Conservation (phyloP, 2,329 filamentous ascomycete genomes). For the Colletotrichum chrysophilum region DNA sequence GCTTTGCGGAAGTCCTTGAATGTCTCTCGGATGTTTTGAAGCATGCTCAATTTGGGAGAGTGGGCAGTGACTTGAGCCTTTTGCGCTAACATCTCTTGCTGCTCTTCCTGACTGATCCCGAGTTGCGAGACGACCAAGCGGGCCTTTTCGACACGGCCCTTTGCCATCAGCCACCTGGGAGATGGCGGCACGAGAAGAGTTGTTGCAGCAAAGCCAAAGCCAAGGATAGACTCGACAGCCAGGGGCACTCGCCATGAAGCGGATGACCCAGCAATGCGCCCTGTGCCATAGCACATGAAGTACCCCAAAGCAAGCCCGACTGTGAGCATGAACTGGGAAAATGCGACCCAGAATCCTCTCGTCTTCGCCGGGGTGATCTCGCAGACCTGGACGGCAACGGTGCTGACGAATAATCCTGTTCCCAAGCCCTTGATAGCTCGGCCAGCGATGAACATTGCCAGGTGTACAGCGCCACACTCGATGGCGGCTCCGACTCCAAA, state of each 20-base stretch:
- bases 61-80: constrained; percentile 20
- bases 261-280: constrained; percentile 43
- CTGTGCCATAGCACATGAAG: constrained; percentile 66
- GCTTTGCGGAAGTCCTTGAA: constrained; percentile 30
- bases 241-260: constrained; percentile 63
- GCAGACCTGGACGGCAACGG: constrained; percentile 57
- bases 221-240: constrained; percentile 39
- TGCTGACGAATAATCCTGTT: constrained; percentile 60
- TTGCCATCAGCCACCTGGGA: constrained; percentile 60
- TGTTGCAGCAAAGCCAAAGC: constrained; percentile 32
- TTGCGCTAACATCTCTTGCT: neutral
- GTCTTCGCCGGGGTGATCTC: constrained; percentile 60
- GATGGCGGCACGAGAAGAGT: constrained; percentile 49
- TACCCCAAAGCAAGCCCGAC: constrained; percentile 59
- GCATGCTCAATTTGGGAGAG: constrained; percentile 30
- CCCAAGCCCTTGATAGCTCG: constrained; percentile 61
- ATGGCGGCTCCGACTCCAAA: constrained; percentile 58
- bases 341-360: constrained; percentile 55
- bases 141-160: constrained; percentile 48
- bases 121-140: neutral
- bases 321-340: constrained; percentile 58
- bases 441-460: constrained; percentile 60
- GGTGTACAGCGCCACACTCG: constrained; percentile 34
- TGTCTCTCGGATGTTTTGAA: constrained; percentile 29
- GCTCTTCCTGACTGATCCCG: neutral